Evolutionary conservation across 1,284 basidiomycete species (phyloP), one percentile per base, ranked within the genome.

Genomic region (Cryptococcus floricola): DNA sequence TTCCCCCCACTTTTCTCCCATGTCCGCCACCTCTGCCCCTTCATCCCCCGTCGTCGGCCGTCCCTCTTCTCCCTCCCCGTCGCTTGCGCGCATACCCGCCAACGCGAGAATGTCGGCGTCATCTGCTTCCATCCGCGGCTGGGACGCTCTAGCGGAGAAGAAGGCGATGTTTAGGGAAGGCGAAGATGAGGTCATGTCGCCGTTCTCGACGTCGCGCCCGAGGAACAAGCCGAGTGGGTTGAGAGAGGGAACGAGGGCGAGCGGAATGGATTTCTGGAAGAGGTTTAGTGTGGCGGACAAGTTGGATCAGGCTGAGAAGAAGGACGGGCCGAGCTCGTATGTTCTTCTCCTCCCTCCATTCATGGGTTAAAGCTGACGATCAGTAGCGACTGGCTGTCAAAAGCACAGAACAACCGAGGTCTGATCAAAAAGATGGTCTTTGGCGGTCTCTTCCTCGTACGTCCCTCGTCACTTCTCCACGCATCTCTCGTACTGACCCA

Each of bases 241-340:
- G 42, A 47, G 53, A 50, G 16, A 53, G 31, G 54, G 52, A n/a
- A 48, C 50, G n/a, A 56, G 53, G 4, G 52, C 49, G 16, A 57
- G 63, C 41, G 64, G 59, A 10, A 54, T 56, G 48, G 73, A 75
- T 50, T 70, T 75, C 39, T 75, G 73, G 73, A 73, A 72, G 59
- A 62, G 73, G 44, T 69, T 74, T 52, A 66, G 61, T 50, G 61
- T 66, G 14, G 63, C 62, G 47, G 65, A 64, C 8, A 61, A 53
- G 39, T 27, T 66, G 50, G 62, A 68, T 39, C 63, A 62, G 42
- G 51, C 23, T 14, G 55, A 55, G 23, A 57, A 52, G 50, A 39
- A 43, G 28, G 58, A 54, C 38, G 39, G 31, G 13, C 31, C 31
- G 31, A 1, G 39, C 47, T 23, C 59, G 61, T 27, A 66, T 62